These are phyloP conservation scores for Diutina rugosa DNA, from an alignment of 1,139 yeast species.

Conservation along the genomic window DNA sequence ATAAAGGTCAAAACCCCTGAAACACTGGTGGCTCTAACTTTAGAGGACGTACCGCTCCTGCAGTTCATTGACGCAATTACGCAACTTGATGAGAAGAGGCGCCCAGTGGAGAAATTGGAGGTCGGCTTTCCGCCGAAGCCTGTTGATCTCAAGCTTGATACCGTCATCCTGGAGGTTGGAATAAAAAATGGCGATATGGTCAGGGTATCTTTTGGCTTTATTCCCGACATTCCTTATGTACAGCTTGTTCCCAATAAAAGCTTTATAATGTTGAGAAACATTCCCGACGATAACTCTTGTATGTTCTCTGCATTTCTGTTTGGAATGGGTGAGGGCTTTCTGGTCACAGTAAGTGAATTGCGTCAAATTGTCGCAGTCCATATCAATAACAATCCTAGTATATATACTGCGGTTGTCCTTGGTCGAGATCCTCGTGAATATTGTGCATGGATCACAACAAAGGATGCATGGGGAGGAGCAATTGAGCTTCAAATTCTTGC, in stretches of 20 bases:
- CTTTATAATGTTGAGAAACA: slow-evolving; percentile 38
- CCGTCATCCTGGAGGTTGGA: slow-evolving; percentile 23
- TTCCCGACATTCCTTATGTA: slow-evolving; percentile 16
- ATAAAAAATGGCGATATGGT: slow-evolving; percentile 49
- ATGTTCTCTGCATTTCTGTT: slow-evolving; percentile 58
- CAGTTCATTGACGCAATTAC: not conserved
- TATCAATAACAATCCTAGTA: slow-evolving; percentile 28
- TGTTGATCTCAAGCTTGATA: slow-evolving; percentile 14
- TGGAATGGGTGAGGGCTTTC: slow-evolving; percentile 24
- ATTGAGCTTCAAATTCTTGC: slow-evolving; percentile 63
- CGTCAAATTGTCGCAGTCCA: slow-evolving; percentile 33
- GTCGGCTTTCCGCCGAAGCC: slow-evolving; percentile 52
- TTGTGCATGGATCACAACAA: slow-evolving; percentile 46
- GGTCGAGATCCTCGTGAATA: slow-evolving; percentile 42
- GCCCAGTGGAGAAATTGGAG: slow-evolving; percentile 16
- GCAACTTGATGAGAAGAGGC: not conserved
- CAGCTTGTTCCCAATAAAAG: slow-evolving; percentile 10
- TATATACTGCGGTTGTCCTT: slow-evolving; percentile 45
- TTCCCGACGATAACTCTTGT: slow-evolving; percentile 76
- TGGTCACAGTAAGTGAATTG: slow-evolving; percentile 23
- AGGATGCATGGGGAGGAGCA: slow-evolving; percentile 79
- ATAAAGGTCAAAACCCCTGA: not conserved
- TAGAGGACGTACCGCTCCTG: not conserved
- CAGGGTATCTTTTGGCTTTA: slow-evolving; percentile 3
- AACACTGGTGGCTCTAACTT: slow-evolving; percentile 1